These are phyloP conservation scores for Elsinoe australis DNA, from an alignment of 2,329 filamentous ascomycete genomes.

Conservation along the genomic window DNA sequence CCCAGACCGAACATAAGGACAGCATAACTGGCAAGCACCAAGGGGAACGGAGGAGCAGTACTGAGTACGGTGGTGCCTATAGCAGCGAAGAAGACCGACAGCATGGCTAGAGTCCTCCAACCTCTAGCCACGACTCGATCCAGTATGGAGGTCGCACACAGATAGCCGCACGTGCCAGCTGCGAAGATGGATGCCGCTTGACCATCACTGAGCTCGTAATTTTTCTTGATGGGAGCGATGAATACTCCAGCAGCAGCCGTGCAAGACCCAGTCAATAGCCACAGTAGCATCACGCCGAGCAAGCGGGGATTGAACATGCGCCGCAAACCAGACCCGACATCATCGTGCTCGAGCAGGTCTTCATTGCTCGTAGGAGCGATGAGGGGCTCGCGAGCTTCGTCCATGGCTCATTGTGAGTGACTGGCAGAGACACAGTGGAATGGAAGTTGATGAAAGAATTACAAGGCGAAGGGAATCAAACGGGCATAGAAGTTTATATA, in stretches of 20 bases:
- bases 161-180: neutral
- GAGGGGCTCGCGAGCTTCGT: no score
- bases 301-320: neutral
- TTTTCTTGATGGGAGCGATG: neutral
- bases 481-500: no score
- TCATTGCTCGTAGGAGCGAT: no score
- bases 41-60: neutral
- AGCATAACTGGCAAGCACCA: neutral
- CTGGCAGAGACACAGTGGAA: no score
- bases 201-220: neutral
- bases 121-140: neutral
- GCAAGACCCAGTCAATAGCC: neutral
- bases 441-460: no score
- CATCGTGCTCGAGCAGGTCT: no score
- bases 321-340: no score
- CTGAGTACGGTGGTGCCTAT: neutral
- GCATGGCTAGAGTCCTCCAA: neutral
- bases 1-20: neutral
- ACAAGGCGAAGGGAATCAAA: no score
- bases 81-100: neutral
- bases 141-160: neutral
- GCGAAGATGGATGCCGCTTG: neutral
- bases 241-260: neutral
- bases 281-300: neutral
- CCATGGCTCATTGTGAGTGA: no score